These are phyloP conservation scores for Herpetomonas samuelpessoai DNA, from an alignment of 208 protist genomes.

Conservation along the genomic window DNA sequence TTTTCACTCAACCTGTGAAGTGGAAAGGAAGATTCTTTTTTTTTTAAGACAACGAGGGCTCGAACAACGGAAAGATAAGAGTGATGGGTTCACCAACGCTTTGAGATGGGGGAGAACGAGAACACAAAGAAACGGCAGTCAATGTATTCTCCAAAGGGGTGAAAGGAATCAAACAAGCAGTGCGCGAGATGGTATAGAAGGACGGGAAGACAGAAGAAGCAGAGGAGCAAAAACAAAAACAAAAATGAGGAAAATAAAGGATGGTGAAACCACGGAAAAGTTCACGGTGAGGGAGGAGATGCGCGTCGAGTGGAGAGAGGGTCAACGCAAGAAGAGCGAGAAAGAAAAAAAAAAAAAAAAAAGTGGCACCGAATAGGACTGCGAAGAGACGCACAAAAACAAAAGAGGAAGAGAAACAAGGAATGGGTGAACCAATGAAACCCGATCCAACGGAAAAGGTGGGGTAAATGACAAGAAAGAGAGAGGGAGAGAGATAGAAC, in stretches of 20 bases:
- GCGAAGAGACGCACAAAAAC: constrained; percentile 7
- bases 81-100: too few species aligned
- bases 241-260: constrained; percentile 10
- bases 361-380: not conserved
- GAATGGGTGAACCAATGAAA: too few species aligned
- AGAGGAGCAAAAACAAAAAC: constrained; percentile 10
- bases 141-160: too few species aligned
- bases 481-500: constrained; percentile 2
- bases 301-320: not conserved
- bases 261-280: constrained; percentile 2
- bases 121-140: too few species aligned
- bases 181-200: too few species aligned
- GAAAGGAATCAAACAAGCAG: too few species aligned
- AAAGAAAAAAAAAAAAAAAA: constrained; percentile 17
- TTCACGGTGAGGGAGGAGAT: constrained; percentile 8
- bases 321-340: constrained; percentile 10
- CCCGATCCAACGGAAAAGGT: too few species aligned
- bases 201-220: not conserved
- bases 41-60: too few species aligned
- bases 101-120: too few species aligned
- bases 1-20: too few species aligned
- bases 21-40: too few species aligned
- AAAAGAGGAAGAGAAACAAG: constrained; percentile 4
- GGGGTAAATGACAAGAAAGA: not conserved
- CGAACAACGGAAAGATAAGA: too few species aligned